Base-by-base conservation (phyloP, 2,329 filamentous ascomycete species). In the Teratosphaeria nubilosa region DNA sequence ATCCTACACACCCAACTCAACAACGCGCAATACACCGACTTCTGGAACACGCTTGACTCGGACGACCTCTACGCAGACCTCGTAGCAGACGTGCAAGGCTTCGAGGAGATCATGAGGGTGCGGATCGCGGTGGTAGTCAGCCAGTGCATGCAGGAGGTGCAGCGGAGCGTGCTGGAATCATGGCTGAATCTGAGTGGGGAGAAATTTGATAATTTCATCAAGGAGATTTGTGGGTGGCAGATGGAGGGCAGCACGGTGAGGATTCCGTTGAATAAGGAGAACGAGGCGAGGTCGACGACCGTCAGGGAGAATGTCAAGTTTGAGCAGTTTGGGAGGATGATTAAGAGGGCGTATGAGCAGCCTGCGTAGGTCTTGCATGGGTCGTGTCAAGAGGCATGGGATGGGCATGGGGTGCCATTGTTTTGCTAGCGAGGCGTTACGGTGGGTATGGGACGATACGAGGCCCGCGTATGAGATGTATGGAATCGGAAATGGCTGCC, bases 41-140 rank as follows among this genome's bases (percentile, higher is more conserved):
- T 99, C 85, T 99, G 94, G 94, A 83, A 85, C 52, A 91, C 90
- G 9, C 82, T 97, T 59, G 90, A 96, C 78, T 88, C 85, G 59
- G 92, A 99, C 72, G 94, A 99, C 74, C 82, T 96, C 58, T 97
- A 95, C 77, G 91, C 92, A 61, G 94, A 99, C 73, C 79, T 99
- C 66, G 90, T 92, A 60, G 94, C 92, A 68, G 95, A 99, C 69
- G 91, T 97, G 56, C 82, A 86, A 52, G 94, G 91, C 45, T 99
- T 99, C 73, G 94, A 99, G 80, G 92, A 97, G 73, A 79, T 92
- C 60, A 87, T 99, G 78, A 86, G 94, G 65, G 82, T 95, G 65
- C 85, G 90, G 68, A 97, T 99, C 71, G 91, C 91, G 56, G 84
- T 87, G 52, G 89, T 95, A 59, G 85, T 96, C 65, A 88, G 88